Conservation (phyloP, 176 grass and related monocot genomes). For the Puccinellia tenuiflora region DNA sequence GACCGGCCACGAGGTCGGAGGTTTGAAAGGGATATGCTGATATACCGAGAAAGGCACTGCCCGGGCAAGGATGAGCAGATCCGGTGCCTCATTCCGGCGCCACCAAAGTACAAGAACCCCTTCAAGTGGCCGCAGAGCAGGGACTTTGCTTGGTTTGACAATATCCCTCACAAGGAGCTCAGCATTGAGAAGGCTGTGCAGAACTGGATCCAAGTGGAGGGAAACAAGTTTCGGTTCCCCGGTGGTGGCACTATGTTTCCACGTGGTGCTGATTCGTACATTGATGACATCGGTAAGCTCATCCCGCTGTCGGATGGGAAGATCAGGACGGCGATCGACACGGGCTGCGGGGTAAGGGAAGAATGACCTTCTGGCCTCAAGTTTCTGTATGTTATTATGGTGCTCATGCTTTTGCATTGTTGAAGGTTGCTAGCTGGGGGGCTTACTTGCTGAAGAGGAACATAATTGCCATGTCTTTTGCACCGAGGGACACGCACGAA, state of each 20-base stretch:
- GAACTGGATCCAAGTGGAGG: conserved; percentile 95
- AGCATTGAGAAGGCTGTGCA: conserved; percentile 98
- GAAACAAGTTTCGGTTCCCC: conserved; percentile 75
- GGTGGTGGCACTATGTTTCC: conserved; percentile 94
- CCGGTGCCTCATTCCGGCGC: conserved; percentile 76
- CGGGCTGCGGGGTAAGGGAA: conserved; percentile 72
- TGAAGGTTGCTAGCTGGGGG: conserved; percentile 92
- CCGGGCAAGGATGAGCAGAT: conserved; percentile 65
- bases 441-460: conserved; percentile 90
- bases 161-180: conserved; percentile 96
- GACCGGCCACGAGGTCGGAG: conserved; percentile 61
- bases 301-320: conserved; percentile 66
- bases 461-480: conserved; percentile 86
- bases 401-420: conserved; percentile 10
- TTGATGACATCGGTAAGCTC: conserved; percentile 77
- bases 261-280: conserved; percentile 71
- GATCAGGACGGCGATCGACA: conserved; percentile 87
- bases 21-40: conserved; percentile 64
- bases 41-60: conserved; percentile 85
- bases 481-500: conserved; percentile 87
- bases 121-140: conserved; percentile 74
- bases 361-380: neutral
- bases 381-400: conserved; percentile 8
- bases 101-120: conserved; percentile 37
- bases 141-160: conserved; percentile 84